These are phyloP conservation scores for Daedalea quercina DNA, from an alignment of 768 basidiomycete species.

Conservation along the genomic window DNA sequence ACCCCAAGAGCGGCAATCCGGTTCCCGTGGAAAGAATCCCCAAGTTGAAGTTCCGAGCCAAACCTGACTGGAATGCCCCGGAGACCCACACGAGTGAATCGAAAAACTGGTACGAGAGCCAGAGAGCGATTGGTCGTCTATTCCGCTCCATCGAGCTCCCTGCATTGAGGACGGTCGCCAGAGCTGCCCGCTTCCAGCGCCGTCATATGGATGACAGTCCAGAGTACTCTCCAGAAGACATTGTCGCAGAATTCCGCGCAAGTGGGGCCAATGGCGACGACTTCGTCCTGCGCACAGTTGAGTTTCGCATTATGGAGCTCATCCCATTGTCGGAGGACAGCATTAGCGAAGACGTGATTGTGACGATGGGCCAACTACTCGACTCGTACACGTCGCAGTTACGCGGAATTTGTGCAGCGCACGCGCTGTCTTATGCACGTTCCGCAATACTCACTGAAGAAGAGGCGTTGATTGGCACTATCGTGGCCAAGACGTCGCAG, in stretches of 20 bases:
- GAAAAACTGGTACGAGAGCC: slow-evolving; percentile 31
- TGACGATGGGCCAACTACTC: slow-evolving; percentile 17
- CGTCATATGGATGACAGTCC: slow-evolving; percentile 12
- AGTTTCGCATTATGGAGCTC: slow-evolving; percentile 17
- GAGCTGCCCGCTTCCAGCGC: slow-evolving; percentile 15
- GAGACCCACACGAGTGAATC: slow-evolving; percentile 38
- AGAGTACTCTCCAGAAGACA: slow-evolving; percentile 22
- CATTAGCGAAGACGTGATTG: slow-evolving; percentile 4
- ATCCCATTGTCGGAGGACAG: slow-evolving; percentile 7
- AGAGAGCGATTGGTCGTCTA: slow-evolving; percentile 50
- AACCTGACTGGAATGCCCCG: slow-evolving; percentile 65
- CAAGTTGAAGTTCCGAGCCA: slow-evolving; percentile 25
- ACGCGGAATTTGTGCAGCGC: slow-evolving; percentile 37
- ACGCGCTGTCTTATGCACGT: slow-evolving; percentile 39
- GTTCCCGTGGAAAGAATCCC: slow-evolving; percentile 34
- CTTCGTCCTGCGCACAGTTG: slow-evolving; percentile 10
- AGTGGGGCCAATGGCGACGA: slow-evolving; percentile 6
- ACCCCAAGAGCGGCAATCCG: slow-evolving; percentile 44
- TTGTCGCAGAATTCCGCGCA: slow-evolving; percentile 16
- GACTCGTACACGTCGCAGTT: slow-evolving; percentile 39
- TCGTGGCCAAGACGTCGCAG: slow-evolving; percentile 55
- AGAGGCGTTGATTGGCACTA: slow-evolving; percentile 61
- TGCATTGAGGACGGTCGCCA: slow-evolving; percentile 13
- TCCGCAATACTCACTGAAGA: slow-evolving; percentile 47
- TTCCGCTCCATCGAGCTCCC: slow-evolving; percentile 57